Evolutionary conservation across 2,329 filamentous ascomycete genomes (phyloP).

Genomic region (Cladobotryum protrusum): DNA sequence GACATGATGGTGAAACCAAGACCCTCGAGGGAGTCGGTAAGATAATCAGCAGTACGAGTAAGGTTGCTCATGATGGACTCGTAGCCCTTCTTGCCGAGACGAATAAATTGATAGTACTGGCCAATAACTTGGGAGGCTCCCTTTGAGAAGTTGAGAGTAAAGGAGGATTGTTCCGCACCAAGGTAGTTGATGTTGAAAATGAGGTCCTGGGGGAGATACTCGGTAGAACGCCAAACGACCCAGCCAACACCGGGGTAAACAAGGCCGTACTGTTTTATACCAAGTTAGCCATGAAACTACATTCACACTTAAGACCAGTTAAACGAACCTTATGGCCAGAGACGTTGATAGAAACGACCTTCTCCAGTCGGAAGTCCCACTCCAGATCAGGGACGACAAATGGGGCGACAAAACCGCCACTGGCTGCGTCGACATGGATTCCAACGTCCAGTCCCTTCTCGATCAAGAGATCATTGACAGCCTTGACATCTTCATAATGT

Average conservation of each 20-base stretch:
- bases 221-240: constrained; percentile 80
- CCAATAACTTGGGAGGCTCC: constrained; percentile 91
- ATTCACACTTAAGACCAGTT: constrained; percentile 29
- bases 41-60: constrained; percentile 82
- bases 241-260: constrained; percentile 91
- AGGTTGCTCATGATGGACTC: constrained; percentile 90
- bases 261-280: constrained; percentile 42
- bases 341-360: constrained; percentile 88
- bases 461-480: constrained; percentile 79
- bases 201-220: constrained; percentile 81
- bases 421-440: constrained; percentile 91
- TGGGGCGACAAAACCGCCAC: constrained; percentile 86
- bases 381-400: constrained; percentile 78
- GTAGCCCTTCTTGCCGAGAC: constrained; percentile 88
- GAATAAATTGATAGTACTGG: constrained; percentile 96
- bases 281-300: background rate
- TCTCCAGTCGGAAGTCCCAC: constrained; percentile 89
- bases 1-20: constrained; percentile 88
- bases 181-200: constrained; percentile 99
- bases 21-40: constrained; percentile 63
- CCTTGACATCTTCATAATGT: constrained; percentile 91
- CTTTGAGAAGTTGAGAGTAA: constrained; percentile 96
- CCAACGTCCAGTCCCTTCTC: constrained; percentile 70
- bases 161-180: constrained; percentile 88
- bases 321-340: constrained; percentile 74